Evolutionary conservation across 495 filamentous ascomycete genomes (phyloP).

Genomic region (Podospora australis): DNA sequence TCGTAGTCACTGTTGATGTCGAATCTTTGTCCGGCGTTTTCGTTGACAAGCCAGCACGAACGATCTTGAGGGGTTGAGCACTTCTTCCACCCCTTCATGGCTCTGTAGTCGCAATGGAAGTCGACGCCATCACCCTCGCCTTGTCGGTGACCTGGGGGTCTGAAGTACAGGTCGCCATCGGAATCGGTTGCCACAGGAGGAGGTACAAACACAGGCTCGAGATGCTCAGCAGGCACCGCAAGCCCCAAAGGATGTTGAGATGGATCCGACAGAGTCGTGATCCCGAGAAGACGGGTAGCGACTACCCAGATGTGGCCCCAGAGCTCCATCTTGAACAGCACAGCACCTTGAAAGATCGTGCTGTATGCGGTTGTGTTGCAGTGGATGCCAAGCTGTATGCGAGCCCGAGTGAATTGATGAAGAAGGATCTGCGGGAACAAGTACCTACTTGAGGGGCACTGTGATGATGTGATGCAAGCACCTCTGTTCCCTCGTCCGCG

Average conservation of each 20-base stretch:
- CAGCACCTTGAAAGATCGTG: too few species aligned
- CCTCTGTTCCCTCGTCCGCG: too few species aligned
- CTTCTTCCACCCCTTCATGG: not conserved
- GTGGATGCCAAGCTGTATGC: too few species aligned
- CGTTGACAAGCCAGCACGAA: not conserved
- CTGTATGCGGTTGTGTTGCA: too few species aligned
- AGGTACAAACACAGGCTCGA: conserved; percentile 1
- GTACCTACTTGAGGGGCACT: too few species aligned
- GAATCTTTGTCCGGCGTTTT: not conserved
- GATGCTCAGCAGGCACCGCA: not conserved
- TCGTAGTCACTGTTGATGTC: conserved; percentile 3
- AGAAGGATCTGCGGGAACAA: too few species aligned
- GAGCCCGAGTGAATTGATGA: too few species aligned
- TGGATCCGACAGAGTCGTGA: conserved; percentile 6
- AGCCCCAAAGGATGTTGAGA: conserved; percentile 5
- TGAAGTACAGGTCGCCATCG: not conserved
- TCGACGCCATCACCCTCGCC: not conserved
- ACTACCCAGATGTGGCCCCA: conserved; percentile 6
- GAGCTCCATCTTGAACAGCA: conserved; percentile 4
- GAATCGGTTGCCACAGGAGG: not conserved
- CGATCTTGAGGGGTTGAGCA: conserved; percentile 1
- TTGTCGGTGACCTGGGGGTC: conserved; percentile 1
- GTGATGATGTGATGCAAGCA: too few species aligned
- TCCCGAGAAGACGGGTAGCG: conserved; percentile 4
- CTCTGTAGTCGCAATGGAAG: not conserved